Conservation (phyloP, 2,329 filamentous ascomycete genomes). For the Cladosporium sp. region DNA sequence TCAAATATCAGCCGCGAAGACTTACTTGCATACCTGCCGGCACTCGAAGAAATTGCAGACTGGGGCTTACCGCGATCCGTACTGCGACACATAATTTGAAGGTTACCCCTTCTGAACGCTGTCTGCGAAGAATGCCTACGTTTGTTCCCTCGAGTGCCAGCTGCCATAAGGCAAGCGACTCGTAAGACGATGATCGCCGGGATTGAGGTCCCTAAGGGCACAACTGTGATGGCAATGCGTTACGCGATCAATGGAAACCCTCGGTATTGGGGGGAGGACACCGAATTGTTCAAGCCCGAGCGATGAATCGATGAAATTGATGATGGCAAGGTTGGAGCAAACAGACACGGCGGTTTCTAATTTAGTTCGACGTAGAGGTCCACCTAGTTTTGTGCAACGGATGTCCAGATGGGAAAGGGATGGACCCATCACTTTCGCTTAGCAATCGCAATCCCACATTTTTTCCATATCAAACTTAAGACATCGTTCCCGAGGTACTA, state of each 20-base stretch:
- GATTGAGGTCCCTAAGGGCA: conserved; percentile 33
- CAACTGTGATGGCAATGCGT: conserved; percentile 31
- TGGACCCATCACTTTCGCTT: too few relatives aligned
- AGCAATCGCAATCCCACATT: too few relatives aligned
- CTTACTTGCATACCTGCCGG: conserved; percentile 16
- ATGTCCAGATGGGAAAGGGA: too few relatives aligned
- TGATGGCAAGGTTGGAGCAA: too few relatives aligned
- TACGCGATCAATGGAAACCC: conserved; percentile 39
- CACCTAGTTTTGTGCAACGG: too few relatives aligned
- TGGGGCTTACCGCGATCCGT: conserved; percentile 41
- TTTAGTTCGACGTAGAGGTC: too few relatives aligned
- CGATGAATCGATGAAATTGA: conserved; percentile 17
- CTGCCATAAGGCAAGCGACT: conserved; percentile 5
- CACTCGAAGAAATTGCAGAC: conserved; percentile 41
- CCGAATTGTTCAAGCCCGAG: conserved; percentile 22
- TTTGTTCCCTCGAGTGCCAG: conserved; percentile 11
- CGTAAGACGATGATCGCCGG: conserved; percentile 16
- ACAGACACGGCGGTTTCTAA: too few relatives aligned
- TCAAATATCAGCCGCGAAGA: conserved; percentile 65
- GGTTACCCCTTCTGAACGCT: conserved; percentile 37
- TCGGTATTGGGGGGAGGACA: conserved; percentile 36
- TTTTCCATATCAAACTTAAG: too few relatives aligned
- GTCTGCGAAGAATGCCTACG: conserved; percentile 34
- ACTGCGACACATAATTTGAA: conserved; percentile 30
- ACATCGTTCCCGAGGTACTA: too few relatives aligned